Evolutionary conservation across 371 early-diverging fungal genomes (phyloP).

Genomic region (Mortierella sp.): DNA sequence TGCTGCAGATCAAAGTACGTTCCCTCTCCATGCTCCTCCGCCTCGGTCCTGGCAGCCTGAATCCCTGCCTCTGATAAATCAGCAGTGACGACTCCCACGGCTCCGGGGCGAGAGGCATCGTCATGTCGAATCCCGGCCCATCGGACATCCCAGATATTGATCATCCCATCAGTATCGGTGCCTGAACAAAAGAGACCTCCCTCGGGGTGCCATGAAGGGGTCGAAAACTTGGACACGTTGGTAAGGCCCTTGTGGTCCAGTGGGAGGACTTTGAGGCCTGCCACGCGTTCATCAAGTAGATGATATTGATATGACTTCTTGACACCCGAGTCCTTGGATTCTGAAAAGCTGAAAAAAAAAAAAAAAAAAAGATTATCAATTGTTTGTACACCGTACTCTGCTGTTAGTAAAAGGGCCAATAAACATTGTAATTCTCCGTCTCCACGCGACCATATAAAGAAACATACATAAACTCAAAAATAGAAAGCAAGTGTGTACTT

Average conservation of each 20-base stretch:
- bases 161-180: not conserved
- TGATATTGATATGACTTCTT: conserved; percentile 9
- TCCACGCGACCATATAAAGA: not conserved
- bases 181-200: conserved; percentile 41
- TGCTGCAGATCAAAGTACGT: not conserved
- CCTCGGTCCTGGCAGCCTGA: not conserved
- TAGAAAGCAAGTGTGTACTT: not conserved
- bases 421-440: not conserved
- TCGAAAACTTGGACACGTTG: conserved; percentile 12
- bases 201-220: conserved; percentile 46
- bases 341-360: not conserved
- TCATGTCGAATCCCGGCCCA: conserved; percentile 26
- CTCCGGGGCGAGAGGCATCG: conserved; percentile 20
- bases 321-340: not conserved
- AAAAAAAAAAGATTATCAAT: not conserved
- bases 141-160: conserved; percentile 52
- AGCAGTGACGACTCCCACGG: conserved; percentile 20
- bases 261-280: not conserved
- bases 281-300: conserved; percentile 33
- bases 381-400: not conserved
- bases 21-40: not conserved
- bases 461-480: not conserved
- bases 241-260: conserved; percentile 4
- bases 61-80: conserved; percentile 16
- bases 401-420: not conserved